phyloP scores from a whole-genome alignment of 148 eudicot species.

The Oxyria digyna region DNA sequence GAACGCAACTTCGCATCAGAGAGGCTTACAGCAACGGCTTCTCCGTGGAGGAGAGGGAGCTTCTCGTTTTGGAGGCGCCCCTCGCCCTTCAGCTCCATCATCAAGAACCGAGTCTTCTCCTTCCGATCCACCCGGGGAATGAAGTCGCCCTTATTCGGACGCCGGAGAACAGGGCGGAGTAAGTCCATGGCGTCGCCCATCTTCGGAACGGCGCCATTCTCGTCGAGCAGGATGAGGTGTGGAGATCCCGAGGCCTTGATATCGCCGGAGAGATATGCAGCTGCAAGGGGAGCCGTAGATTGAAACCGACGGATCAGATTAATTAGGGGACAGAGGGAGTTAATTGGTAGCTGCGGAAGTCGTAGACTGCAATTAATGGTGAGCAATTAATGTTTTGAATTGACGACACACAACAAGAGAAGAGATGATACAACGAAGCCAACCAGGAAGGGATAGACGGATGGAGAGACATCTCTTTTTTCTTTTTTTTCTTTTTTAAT shows the following conservation, averaged over 20 bases:
- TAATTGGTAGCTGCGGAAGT: slow-evolving; percentile 16
- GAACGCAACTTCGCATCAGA: slow-evolving; percentile 66
- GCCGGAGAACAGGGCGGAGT: slow-evolving; percentile 26
- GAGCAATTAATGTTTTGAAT: slow-evolving; percentile 19
- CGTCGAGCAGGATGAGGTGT: slow-evolving; percentile 59
- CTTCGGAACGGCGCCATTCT: slow-evolving; percentile 28
- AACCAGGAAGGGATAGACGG: slow-evolving; percentile 33
- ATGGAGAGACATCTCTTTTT: slow-evolving; percentile 19
- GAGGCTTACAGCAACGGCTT: slow-evolving; percentile 48
- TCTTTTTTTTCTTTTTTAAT: background rate
- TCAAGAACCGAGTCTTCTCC: slow-evolving; percentile 59
- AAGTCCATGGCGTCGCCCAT: slow-evolving; percentile 47
- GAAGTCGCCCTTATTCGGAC: slow-evolving; percentile 65
- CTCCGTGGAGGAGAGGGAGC: slow-evolving; percentile 52
- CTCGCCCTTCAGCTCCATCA: slow-evolving; percentile 45
- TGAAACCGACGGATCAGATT: slow-evolving; percentile 5
- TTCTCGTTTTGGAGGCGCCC: slow-evolving; percentile 53
- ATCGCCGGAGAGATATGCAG: slow-evolving; percentile 63
- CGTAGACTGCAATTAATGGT: slow-evolving; percentile 20
- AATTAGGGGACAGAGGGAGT: slow-evolving; percentile 7
- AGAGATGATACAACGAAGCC: background rate
- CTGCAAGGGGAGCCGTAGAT: slow-evolving; percentile 7
- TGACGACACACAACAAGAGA: too few species aligned
- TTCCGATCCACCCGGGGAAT: slow-evolving; percentile 48
- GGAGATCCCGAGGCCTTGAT: slow-evolving; percentile 90